Conservation (phyloP, 1,139 yeast genomes). For the Nadsonia starkeyi-henricii region DNA sequence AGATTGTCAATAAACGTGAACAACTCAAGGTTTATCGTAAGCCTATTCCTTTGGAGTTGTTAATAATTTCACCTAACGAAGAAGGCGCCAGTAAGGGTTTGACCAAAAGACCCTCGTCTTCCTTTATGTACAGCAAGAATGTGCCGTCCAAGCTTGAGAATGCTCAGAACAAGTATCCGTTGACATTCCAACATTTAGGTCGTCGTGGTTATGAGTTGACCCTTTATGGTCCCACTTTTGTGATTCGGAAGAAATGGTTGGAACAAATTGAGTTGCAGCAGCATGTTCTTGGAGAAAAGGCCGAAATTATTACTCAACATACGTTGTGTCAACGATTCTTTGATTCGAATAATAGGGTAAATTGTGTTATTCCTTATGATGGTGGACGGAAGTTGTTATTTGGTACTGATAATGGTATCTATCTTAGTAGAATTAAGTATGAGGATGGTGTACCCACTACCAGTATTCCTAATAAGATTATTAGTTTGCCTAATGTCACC, state of each 20-base stretch:
- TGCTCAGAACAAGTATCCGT: constrained; percentile 30
- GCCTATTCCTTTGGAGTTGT: constrained; percentile 80
- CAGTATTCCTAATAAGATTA: constrained; percentile 53
- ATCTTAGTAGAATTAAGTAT: constrained; percentile 41
- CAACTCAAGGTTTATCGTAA: constrained; percentile 83
- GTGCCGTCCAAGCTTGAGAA: constrained; percentile 14
- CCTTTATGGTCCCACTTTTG: constrained; percentile 47
- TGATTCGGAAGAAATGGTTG: constrained; percentile 67
- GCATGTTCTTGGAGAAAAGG: constrained; percentile 49
- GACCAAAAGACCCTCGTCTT: constrained; percentile 29
- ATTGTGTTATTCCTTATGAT: constrained; percentile 88
- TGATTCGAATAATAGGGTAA: constrained; percentile 59
- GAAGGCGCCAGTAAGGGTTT: constrained; percentile 54
- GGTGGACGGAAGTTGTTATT: constrained; percentile 85
- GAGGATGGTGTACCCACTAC: constrained; percentile 5
- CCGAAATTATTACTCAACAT: constrained; percentile 69
- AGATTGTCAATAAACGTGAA: constrained; percentile 79
- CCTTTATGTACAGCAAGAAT: constrained; percentile 27
- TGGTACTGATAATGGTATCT: constrained; percentile 88
- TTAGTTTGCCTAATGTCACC: constrained; percentile 63
- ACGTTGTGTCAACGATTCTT: constrained; percentile 60
- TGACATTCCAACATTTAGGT: constrained; percentile 41
- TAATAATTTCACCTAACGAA: constrained; percentile 63
- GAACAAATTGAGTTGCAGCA: constrained; percentile 75
- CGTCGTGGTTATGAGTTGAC: constrained; percentile 56